These are phyloP conservation scores for Canavalia ensiformis DNA, from an alignment of 306 rosid genomes.

Conservation along the genomic window DNA sequence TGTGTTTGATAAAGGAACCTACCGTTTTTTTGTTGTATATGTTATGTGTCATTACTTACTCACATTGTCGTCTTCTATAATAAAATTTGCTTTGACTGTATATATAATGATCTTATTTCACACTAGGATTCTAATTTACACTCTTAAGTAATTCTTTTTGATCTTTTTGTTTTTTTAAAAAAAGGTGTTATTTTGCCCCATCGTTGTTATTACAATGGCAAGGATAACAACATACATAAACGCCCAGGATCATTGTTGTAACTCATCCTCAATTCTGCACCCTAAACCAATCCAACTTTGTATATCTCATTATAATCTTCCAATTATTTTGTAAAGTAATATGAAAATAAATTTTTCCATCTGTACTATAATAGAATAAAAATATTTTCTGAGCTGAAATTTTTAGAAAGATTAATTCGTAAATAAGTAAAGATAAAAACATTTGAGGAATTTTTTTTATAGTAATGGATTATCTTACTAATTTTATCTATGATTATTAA, in stretches of 20 bases:
- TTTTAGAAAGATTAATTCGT: too few relatives aligned
- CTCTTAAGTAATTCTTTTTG: not conserved
- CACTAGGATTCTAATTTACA: constrained; percentile 7
- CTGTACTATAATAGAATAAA: too few relatives aligned
- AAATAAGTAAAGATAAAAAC: too few relatives aligned
- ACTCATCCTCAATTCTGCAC: not conserved
- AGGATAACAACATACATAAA: not conserved
- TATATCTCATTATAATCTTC: not conserved
- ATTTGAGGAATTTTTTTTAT: too few relatives aligned
- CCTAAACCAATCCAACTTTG: not conserved
- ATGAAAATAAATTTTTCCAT: too few relatives aligned
- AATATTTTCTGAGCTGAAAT: too few relatives aligned
- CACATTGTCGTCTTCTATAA: not conserved
- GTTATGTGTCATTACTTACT: constrained; percentile 7
- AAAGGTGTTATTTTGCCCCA: not conserved
- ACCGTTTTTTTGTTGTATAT: not conserved
- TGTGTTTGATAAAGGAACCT: constrained; percentile 10
- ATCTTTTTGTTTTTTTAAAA: not conserved
- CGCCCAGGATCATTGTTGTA: not conserved
- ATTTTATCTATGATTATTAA: too few relatives aligned
- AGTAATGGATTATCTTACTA: too few relatives aligned
- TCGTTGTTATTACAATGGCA: constrained; percentile 13
- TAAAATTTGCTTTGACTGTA: constrained; percentile 18
- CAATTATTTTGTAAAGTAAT: not conserved
- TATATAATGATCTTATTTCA: not conserved